A percentile compares a stretch with the other conserved stretches of the same genome.
phyloP scores from a whole-genome alignment of 2,329 filamentous ascomycete species.

The Apiospora koreana region DNA sequence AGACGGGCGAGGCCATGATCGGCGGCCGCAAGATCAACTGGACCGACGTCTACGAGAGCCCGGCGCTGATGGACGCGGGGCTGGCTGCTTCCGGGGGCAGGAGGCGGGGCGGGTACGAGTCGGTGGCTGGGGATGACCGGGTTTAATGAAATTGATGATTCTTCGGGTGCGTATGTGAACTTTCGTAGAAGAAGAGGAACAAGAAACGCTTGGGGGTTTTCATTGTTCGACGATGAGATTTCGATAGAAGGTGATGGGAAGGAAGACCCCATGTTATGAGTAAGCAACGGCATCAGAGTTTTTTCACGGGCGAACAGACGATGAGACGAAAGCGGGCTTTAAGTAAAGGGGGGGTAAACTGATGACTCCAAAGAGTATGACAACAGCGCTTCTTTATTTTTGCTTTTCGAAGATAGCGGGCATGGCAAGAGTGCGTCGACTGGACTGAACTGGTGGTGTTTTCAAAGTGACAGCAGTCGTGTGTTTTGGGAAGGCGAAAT shows the following conservation, averaged over 20 bases:
- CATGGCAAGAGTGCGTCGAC: background rate
- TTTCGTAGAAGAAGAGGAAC: background rate
- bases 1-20: conserved; percentile 74
- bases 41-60: conserved; percentile 84
- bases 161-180: background rate
- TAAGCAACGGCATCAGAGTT: background rate
- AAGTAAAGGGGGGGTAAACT: background rate
- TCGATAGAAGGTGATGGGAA: background rate
- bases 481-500: background rate
- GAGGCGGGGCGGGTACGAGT: conserved; percentile 61
- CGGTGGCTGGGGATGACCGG: conserved; percentile 56
- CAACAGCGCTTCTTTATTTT: background rate
- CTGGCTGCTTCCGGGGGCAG: conserved; percentile 39
- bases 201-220: background rate
- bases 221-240: background rate
- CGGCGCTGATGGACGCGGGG: conserved; percentile 62
- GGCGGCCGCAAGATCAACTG: conserved; percentile 84
- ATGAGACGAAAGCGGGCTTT: background rate
- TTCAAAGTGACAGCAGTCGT: background rate
- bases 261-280: background rate
- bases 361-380: background rate
- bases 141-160: background rate
- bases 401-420: background rate
- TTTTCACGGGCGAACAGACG: background rate
- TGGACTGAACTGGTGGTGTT: background rate